These are phyloP conservation scores for Pseudovirgaria hyperparasitica DNA, from an alignment of 2,329 filamentous ascomycete genomes.

Conservation along the genomic window DNA sequence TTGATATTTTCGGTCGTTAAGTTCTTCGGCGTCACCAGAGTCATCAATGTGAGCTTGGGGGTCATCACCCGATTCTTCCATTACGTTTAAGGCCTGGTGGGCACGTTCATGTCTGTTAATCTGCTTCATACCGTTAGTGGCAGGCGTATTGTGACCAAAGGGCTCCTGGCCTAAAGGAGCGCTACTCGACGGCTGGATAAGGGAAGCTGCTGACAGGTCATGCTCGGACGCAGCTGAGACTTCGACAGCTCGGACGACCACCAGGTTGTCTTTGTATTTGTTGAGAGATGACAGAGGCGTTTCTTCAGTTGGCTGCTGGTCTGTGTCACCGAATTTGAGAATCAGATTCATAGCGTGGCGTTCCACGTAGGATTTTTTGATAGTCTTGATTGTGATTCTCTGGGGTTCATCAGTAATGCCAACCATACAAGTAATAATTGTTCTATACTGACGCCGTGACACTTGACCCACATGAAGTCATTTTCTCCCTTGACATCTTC, in stretches of 20 bases:
- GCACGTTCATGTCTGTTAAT: neutral
- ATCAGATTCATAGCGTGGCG: constrained; percentile 6
- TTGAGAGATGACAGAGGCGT: constrained; percentile 7
- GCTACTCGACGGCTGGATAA: constrained; percentile 1
- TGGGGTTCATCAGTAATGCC: constrained; percentile 4
- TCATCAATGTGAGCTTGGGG: constrained; percentile 4
- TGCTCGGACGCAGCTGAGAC: constrained; percentile 1
- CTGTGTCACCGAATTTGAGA: constrained; percentile 10
- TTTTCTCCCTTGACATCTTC: constrained; percentile 7
- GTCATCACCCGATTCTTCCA: constrained; percentile 1
- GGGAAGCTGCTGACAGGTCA: constrained; percentile 1
- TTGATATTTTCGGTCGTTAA: constrained; percentile 1
- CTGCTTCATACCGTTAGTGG: neutral
- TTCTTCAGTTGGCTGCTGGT: constrained; percentile 5
- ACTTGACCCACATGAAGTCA: constrained; percentile 25
- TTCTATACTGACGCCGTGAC: constrained; percentile 13
- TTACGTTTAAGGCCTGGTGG: neutral
- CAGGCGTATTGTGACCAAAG: constrained; percentile 1
- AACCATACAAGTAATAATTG: neutral
- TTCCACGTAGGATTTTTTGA: constrained; percentile 9
- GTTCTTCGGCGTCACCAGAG: constrained; percentile 5
- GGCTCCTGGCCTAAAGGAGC: constrained; percentile 1
- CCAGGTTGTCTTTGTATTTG: constrained; percentile 10
- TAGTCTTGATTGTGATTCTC: constrained; percentile 12
- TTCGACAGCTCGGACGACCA: constrained; percentile 13